Conservation (phyloP, 2,329 filamentous ascomycete genomes). For the Didymella exigua region DNA sequence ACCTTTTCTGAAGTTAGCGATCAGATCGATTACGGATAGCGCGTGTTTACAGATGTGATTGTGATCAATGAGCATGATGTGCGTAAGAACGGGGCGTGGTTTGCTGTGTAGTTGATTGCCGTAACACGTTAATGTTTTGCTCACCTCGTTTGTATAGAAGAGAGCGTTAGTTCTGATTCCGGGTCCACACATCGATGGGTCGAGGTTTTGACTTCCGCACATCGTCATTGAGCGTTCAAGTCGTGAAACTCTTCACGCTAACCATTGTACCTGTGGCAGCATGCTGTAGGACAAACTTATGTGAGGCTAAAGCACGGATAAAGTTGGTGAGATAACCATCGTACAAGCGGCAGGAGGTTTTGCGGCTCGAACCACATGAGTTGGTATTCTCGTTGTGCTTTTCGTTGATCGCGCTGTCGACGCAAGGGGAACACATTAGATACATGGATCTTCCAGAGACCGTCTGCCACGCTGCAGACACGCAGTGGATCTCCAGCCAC, state of each 20-base stretch:
- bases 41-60: neutral
- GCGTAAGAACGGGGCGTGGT: neutral
- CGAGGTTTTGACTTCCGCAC: neutral
- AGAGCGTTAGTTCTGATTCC: too few species aligned
- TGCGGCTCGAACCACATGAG: constrained; percentile 6
- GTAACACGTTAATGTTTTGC: neutral
- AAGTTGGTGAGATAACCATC: constrained; percentile 17
- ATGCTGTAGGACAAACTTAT: constrained; percentile 13
- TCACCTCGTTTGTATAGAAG: neutral
- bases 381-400: constrained; percentile 23
- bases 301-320: constrained; percentile 8
- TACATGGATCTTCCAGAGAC: neutral
- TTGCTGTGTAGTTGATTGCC: neutral
- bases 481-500: constrained; percentile 14
- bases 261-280: constrained; percentile 2
- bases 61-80: neutral
- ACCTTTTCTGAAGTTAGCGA: neutral
- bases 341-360: constrained; percentile 11
- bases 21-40: neutral
- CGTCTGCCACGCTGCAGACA: constrained; percentile 4
- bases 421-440: constrained; percentile 1
- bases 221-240: constrained; percentile 9
- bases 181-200: neutral
- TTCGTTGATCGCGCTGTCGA: neutral
- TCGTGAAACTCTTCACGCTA: constrained; percentile 1